Evolutionary conservation across 352 stramenopile species (phyloP), one percentile per base, ranked within the genome.

Genomic region (Globisporangium nunn): DNA sequence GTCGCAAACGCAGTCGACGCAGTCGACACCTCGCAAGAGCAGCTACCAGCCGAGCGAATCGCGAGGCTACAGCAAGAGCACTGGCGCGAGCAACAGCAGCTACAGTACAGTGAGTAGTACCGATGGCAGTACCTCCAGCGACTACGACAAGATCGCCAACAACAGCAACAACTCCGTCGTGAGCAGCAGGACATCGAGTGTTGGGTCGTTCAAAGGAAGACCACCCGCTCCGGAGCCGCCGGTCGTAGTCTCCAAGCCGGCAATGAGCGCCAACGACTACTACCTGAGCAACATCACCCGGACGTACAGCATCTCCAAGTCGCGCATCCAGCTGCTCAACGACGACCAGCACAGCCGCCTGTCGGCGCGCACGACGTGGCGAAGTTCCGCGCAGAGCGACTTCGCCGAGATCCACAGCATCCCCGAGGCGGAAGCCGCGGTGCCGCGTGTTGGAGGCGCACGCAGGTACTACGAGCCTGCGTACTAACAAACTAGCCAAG

Each of bases 301-400:
- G 15, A 54, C 30, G 31, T 61, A 66, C 35, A 57, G 39, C 30
- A 52, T 66, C 50, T 61, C 59, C 53, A 66, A 66, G 59, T 61
- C 59, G 40, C 59, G 59, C 41, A 54, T 66, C 35, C 53, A 66
- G 49, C 41, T 66, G 40, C 43, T 66, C 40, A 61, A 66, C 35
- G 59, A 66, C 41, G 59, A 66, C 31, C 53, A 61, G 37, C 59
- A 66, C 31, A 66, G 8, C 33, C 59, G 59, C 1, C 44, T 66
- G 29, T 66, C 59, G 23, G 54, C 40, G n/a, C 53, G 53, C 39
- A 61, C 59, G 31, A 66, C 59, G 23, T 66, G 59, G 59, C 53
- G 59, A 15, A 61, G 53, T 48, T 61, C 53, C 12, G 50, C 29
- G 11, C 58, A 64, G 51, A 61, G 59, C 49, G 59, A 66, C 50